phyloP scores from a whole-genome alignment of 495 filamentous ascomycete species.

The Aspergillus ostianus region DNA sequence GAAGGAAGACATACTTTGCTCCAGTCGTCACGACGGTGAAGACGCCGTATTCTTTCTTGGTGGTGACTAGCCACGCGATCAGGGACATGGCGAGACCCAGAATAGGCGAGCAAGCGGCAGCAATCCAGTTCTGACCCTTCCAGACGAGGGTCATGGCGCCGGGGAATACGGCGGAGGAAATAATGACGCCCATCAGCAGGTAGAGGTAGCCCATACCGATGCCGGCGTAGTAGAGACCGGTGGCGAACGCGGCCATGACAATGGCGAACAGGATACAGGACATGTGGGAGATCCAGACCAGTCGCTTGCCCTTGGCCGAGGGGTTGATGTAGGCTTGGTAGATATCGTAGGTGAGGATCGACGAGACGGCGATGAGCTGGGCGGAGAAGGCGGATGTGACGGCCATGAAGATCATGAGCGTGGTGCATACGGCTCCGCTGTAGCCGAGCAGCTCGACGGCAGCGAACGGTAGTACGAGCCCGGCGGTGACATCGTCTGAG shows the following conservation, averaged over 20 bases:
- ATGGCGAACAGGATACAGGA: conserved; percentile 75
- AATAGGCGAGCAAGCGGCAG: conserved; percentile 69
- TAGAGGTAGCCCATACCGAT: conserved; percentile 77
- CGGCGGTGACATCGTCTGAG: conserved; percentile 74
- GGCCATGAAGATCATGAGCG: conserved; percentile 93
- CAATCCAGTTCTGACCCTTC: conserved; percentile 80
- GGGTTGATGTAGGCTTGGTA: conserved; percentile 65
- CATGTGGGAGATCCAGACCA: conserved; percentile 84
- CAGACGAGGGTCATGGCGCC: conserved; percentile 79
- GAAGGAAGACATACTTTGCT: conserved; percentile 53
- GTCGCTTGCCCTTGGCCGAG: conserved; percentile 63
- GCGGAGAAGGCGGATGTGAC: conserved; percentile 88
- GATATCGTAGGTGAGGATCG: conserved; percentile 91
- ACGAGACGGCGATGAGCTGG: conserved; percentile 88
- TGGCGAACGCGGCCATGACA: conserved; percentile 81
- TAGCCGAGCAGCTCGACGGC: conserved; percentile 86
- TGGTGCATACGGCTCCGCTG: conserved; percentile 79
- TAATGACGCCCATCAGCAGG: conserved; percentile 89
- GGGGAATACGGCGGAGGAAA: conserved; percentile 80
- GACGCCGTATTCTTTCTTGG: conserved; percentile 70
- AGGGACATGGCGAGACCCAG: conserved; percentile 75
- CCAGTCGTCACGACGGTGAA: conserved; percentile 76
- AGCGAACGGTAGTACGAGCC: conserved; percentile 84
- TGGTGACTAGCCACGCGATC: conserved; percentile 88
- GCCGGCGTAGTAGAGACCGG: conserved; percentile 70